Evolutionary conservation across 176 grass and related monocot species (phyloP).

Genomic region (Paspalum notatum): DNA sequence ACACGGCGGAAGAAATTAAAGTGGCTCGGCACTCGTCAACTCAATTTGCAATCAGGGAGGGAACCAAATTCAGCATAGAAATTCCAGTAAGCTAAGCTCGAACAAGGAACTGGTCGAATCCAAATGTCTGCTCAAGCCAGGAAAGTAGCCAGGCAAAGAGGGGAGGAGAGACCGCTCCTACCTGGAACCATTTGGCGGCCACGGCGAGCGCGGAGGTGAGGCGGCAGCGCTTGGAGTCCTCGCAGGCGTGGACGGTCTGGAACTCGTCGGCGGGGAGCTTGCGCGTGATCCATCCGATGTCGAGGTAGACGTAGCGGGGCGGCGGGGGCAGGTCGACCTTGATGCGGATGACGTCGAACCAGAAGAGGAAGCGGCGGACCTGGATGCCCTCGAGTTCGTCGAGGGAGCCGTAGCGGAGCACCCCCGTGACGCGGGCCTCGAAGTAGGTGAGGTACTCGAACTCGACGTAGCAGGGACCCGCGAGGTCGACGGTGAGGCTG

Average conservation of each 20-base stretch:
- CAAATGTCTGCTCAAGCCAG: background rate
- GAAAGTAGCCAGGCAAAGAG: too few species aligned
- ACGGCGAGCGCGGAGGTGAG: conserved; percentile 47
- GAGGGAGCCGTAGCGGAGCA: conserved; percentile 65
- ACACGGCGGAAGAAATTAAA: background rate
- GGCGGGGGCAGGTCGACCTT: conserved; percentile 79
- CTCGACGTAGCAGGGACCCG: conserved; percentile 59
- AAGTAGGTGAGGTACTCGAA: conserved; percentile 67
- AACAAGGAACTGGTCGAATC: background rate
- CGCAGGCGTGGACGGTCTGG: conserved; percentile 63
- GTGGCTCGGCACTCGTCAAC: background rate
- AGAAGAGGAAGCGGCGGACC: conserved; percentile 73
- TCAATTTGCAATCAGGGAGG: background rate
- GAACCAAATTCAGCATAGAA: background rate
- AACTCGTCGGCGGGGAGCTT: conserved; percentile 66
- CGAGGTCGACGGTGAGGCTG: conserved; percentile 64
- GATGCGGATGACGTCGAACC: conserved; percentile 62
- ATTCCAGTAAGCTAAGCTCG: background rate
- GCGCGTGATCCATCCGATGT: conserved; percentile 76
- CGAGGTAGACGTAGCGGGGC: conserved; percentile 61
- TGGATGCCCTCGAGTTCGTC: conserved; percentile 50
- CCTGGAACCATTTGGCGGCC: conserved; percentile 50
- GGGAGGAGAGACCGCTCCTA: too few species aligned
- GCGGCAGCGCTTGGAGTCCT: conserved; percentile 42
- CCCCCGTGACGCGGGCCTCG: conserved; percentile 42